Percentiles rank a stretch among this genome's conserved stretches.
phyloP scores from a whole-genome alignment of 2,329 filamentous ascomycete species.

The Sclerotiophoma versabilis region DNA sequence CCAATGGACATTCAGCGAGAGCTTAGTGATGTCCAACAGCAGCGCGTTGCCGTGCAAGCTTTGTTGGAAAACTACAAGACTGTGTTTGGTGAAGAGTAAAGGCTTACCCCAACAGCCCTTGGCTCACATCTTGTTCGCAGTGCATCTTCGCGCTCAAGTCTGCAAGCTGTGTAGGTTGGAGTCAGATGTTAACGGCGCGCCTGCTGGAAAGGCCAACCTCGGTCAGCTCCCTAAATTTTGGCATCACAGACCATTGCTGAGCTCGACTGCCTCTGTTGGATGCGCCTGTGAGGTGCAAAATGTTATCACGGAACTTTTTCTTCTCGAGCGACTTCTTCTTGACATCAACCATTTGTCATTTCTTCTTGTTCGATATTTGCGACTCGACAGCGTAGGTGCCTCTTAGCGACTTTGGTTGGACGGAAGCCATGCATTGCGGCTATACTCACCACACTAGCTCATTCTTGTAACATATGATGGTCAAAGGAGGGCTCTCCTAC shows the following conservation, averaged over 20 bases:
- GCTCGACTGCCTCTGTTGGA: conserved; percentile 8
- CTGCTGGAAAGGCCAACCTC: conserved; percentile 6
- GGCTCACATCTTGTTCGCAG: conserved; percentile 2
- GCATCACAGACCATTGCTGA: conserved; percentile 5
- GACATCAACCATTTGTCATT: not conserved
- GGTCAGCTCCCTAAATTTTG: not conserved
- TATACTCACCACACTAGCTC: conserved; percentile 1
- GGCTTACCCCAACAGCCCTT: not conserved
- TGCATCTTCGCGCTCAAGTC: not conserved
- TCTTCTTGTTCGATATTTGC: conserved; percentile 6
- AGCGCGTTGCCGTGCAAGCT: conserved; percentile 91
- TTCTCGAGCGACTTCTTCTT: not conserved
- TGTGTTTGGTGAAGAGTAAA: conserved; percentile 67
- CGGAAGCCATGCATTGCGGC: conserved; percentile 1
- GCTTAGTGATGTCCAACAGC: conserved; percentile 93
- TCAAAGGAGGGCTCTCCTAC: not conserved
- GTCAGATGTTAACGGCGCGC: conserved; percentile 1
- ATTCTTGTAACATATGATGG: conserved; percentile 24
- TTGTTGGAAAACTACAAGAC: conserved; percentile 87
- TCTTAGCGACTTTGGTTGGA: conserved; percentile 1
- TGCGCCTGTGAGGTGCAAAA: not conserved
- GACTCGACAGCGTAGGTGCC: conserved; percentile 5
- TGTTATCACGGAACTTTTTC: not conserved
- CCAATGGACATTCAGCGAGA: conserved; percentile 88
- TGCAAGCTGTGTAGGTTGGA: conserved; percentile 9